Percentiles rank a stretch among this genome's conserved stretches.
Evolutionary conservation across 1,284 basidiomycete species (phyloP).

Genomic region (Leccinum subrobustum): DNA sequence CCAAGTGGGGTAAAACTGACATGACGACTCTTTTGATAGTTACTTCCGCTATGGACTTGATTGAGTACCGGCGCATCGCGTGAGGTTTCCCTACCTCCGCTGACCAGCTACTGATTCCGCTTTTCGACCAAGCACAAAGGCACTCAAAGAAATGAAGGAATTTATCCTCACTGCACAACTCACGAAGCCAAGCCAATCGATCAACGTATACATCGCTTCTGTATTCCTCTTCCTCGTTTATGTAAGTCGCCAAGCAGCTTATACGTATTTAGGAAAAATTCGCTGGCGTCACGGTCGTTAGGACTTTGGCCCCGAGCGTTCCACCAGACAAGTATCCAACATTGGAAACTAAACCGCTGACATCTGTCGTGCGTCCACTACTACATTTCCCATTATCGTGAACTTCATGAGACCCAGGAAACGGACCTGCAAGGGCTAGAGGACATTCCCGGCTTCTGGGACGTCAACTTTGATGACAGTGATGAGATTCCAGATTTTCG

Average conservation of each 20-base stretch:
- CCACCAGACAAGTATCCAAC: constrained; percentile 58
- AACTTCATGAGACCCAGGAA: constrained; percentile 43
- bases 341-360: constrained; percentile 66
- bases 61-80: constrained; percentile 78
- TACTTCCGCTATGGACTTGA: constrained; percentile 67
- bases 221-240: constrained; percentile 36
- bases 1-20: constrained; percentile 44
- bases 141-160: constrained; percentile 52
- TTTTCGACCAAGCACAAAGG: constrained; percentile 55
- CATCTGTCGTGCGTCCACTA: constrained; percentile 44
- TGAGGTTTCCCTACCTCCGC: constrained; percentile 27
- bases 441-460: constrained; percentile 66
- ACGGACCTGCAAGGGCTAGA: constrained; percentile 62
- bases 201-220: constrained; percentile 61
- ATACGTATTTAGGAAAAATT: constrained; percentile 56
- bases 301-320: constrained; percentile 57
- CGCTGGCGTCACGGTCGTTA: constrained; percentile 57
- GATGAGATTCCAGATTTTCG: constrained; percentile 12
- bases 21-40: constrained; percentile 70
- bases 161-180: constrained; percentile 59
- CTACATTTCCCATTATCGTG: not conserved
- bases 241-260: constrained; percentile 2
- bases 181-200: constrained; percentile 71
- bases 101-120: constrained; percentile 11
- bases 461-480: constrained; percentile 43